These are phyloP conservation scores for Boletales sp. DNA, from an alignment of 768 basidiomycete species.

Conservation along the genomic window DNA sequence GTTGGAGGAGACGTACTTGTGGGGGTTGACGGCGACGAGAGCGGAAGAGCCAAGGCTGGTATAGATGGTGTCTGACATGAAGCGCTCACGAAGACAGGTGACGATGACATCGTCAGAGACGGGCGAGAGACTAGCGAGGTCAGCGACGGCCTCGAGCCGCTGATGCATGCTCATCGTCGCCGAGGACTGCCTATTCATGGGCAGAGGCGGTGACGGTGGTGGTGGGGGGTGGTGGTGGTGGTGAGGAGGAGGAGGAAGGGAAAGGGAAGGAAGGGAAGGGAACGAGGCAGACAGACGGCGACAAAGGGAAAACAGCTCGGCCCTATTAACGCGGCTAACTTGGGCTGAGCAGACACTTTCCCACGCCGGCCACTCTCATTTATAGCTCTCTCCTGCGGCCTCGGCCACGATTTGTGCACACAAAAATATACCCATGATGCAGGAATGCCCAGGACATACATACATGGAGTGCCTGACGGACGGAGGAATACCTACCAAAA, in stretches of 20 bases:
- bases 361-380: conserved; percentile 16
- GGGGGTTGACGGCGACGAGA: conserved; percentile 87
- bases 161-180: conserved; percentile 47
- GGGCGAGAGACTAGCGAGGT: conserved; percentile 64
- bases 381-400: not conserved
- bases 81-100: conserved; percentile 80
- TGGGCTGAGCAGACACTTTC: conserved; percentile 9
- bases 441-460: too few species aligned
- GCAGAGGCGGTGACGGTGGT: not conserved
- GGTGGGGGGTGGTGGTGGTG: conserved; percentile 1
- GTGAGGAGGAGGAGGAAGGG: conserved; percentile 8
- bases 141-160: conserved; percentile 66
- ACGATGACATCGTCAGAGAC: conserved; percentile 84
- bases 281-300: conserved; percentile 18
- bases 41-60: conserved; percentile 67
- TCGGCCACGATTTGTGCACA: too few species aligned
- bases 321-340: conserved; percentile 26
- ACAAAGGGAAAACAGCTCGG: conserved; percentile 20
- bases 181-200: conserved; percentile 44
- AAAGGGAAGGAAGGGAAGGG: conserved; percentile 5
- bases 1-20: conserved; percentile 83
- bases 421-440: not conserved
- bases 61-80: conserved; percentile 81
- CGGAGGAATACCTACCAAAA: not conserved
- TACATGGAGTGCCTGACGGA: too few species aligned